A percentile compares a stretch with the other conserved stretches of the same genome.
These are phyloP conservation scores for Ogataea corticis DNA, from an alignment of 805 yeast genomes.

Conservation along the genomic window DNA sequence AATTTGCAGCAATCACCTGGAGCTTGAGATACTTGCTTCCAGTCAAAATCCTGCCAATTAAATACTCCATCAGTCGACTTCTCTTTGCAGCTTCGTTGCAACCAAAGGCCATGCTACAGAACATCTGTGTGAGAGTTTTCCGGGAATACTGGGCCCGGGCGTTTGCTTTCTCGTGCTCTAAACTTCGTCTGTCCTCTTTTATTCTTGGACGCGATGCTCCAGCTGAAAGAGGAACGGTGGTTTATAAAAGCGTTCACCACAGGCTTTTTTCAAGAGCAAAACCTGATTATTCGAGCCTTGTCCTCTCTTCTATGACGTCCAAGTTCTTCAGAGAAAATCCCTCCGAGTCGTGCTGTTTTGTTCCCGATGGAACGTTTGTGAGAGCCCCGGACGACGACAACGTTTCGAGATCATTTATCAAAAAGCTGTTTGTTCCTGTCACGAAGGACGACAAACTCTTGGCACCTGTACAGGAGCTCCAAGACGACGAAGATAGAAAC, in stretches of 20 bases:
- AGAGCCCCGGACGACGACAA: slow-evolving; percentile 88
- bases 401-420: slow-evolving; percentile 62
- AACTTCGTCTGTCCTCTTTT: slow-evolving; percentile 78
- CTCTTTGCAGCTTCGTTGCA: neutral
- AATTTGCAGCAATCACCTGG: slow-evolving; percentile 70
- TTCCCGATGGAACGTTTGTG: slow-evolving; percentile 78
- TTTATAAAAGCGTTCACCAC: slow-evolving; percentile 52
- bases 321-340: slow-evolving; percentile 44
- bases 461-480: slow-evolving; percentile 37
- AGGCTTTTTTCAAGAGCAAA: slow-evolving; percentile 30
- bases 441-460: slow-evolving; percentile 73
- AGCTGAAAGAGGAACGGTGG: slow-evolving; percentile 68
- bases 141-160: slow-evolving; percentile 54
- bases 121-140: slow-evolving; percentile 8
- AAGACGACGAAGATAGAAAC: slow-evolving; percentile 28
- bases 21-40: slow-evolving; percentile 40
- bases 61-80: neutral
- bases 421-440: slow-evolving; percentile 75
- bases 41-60: slow-evolving; percentile 29
- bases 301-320: slow-evolving; percentile 46
- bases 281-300: slow-evolving; percentile 58
- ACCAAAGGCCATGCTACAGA: neutral
- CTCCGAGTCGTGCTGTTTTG: slow-evolving; percentile 53
- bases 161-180: slow-evolving; percentile 54
- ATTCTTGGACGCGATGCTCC: slow-evolving; percentile 62